phyloP scores from a whole-genome alignment of 2,329 filamentous ascomycete genomes.

The Rutstroemia sp. region DNA sequence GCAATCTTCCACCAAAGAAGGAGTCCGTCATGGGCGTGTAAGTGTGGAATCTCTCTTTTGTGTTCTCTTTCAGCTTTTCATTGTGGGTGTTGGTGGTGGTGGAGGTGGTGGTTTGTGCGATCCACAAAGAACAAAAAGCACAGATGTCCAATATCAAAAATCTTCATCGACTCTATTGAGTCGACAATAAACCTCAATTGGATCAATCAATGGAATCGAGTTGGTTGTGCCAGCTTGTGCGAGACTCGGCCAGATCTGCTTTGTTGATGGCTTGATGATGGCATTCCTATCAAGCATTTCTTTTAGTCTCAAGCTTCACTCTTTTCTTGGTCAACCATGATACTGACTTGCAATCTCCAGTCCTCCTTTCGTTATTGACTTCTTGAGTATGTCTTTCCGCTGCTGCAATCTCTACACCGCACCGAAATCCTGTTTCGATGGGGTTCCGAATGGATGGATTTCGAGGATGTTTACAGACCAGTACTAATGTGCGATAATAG shows the following conservation, averaged over 20 bases:
- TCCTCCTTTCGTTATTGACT: constrained; percentile 89
- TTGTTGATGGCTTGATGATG: constrained; percentile 11
- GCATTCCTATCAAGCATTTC: constrained; percentile 16
- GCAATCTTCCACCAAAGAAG: constrained; percentile 48
- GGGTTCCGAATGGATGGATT: constrained; percentile 5
- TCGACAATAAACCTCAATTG: too few species aligned
- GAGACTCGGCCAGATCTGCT: background rate
- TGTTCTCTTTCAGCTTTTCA: background rate
- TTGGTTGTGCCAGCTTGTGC: background rate
- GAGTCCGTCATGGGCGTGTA: constrained; percentile 61
- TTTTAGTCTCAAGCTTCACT: background rate
- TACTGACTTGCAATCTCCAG: constrained; percentile 34
- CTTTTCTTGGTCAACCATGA: constrained; percentile 7
- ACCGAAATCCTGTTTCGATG: constrained; percentile 11
- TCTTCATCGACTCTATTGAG: too few species aligned
- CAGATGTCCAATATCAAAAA: too few species aligned
- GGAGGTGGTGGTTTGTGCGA: background rate
- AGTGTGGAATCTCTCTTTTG: constrained; percentile 32
- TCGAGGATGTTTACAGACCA: background rate
- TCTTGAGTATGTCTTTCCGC: constrained; percentile 76
- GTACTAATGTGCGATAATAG: constrained; percentile 42
- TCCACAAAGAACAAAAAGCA: background rate
- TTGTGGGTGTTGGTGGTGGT: constrained; percentile 21
- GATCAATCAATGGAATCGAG: too few species aligned
- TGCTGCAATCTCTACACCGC: constrained; percentile 6